Conservation (phyloP, 2,329 filamentous ascomycete genomes). For the Neofusicoccum umdonicola region DNA sequence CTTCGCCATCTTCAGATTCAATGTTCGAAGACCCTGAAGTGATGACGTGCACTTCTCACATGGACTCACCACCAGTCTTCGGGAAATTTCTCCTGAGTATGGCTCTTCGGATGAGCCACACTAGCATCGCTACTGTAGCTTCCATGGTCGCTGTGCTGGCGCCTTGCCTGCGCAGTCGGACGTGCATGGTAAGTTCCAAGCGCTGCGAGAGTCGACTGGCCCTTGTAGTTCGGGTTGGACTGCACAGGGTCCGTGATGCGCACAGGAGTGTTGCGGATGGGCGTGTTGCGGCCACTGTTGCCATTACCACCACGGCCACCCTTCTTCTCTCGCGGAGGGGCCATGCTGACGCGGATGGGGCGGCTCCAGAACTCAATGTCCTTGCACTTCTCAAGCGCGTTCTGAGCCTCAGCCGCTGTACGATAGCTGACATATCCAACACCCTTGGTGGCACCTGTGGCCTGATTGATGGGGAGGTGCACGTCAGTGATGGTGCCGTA, state of each 20-base stretch:
- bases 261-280: neutral
- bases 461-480: neutral
- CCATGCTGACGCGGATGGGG: neutral
- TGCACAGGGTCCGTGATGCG: neutral
- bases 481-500: neutral
- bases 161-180: neutral
- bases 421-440: constrained; percentile 4
- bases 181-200: neutral
- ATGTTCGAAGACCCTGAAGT: too few relatives aligned
- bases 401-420: neutral
- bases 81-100: too few relatives aligned
- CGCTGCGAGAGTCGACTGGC: neutral
- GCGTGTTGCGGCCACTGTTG: neutral
- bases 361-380: neutral
- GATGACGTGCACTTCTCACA: too few relatives aligned
- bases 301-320: neutral
- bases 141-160: neutral
- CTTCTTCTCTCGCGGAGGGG: constrained; percentile 4
- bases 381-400: neutral
- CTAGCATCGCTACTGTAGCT: neutral
- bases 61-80: neutral
- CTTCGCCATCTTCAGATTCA: too few relatives aligned
- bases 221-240: neutral
- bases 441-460: neutral
- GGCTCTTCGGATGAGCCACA: too few relatives aligned